These are phyloP conservation scores for Amanita jacksonii DNA, from an alignment of 768 basidiomycete species.

Conservation along the genomic window DNA sequence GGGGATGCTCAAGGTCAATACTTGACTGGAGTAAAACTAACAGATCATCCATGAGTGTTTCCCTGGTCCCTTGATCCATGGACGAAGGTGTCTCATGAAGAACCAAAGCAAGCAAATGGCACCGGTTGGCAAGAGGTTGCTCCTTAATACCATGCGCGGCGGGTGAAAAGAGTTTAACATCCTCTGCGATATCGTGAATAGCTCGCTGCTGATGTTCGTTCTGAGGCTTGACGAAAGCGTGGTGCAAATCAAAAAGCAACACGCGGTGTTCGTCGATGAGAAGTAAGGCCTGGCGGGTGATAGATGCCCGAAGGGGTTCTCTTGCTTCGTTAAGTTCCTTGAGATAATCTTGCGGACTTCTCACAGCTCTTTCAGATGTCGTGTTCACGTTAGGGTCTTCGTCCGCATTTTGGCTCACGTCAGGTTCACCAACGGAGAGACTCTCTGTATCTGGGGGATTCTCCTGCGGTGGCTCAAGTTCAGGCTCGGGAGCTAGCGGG, in stretches of 20 bases:
- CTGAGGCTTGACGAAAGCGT: constrained; percentile 63
- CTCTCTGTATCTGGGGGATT: constrained; percentile 9
- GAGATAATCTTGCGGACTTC: constrained; percentile 53
- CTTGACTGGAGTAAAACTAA: constrained; percentile 57
- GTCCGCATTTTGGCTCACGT: constrained; percentile 14
- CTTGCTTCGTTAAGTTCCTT: constrained; percentile 57
- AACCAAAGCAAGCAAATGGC: constrained; percentile 78
- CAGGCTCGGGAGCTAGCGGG: constrained; percentile 61
- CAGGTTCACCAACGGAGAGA: constrained; percentile 15
- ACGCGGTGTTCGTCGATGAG: constrained; percentile 84
- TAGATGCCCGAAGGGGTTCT: constrained; percentile 50
- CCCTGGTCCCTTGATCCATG: constrained; percentile 41
- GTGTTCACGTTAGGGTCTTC: constrained; percentile 1
- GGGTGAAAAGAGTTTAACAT: constrained; percentile 61
- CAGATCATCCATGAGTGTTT: constrained; percentile 56
- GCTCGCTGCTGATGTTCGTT: constrained; percentile 54
- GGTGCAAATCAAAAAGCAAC: constrained; percentile 82
- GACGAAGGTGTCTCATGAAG: constrained; percentile 65
- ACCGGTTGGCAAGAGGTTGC: constrained; percentile 69
- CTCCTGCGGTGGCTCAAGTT: constrained; percentile 23
- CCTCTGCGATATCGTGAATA: constrained; percentile 64
- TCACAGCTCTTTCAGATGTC: constrained; percentile 22
- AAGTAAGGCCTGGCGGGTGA: constrained; percentile 61
- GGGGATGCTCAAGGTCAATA: constrained; percentile 47
- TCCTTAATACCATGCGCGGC: constrained; percentile 62